Conservation (phyloP, 2,329 filamentous ascomycete species). For the Cercospora canescens region DNA sequence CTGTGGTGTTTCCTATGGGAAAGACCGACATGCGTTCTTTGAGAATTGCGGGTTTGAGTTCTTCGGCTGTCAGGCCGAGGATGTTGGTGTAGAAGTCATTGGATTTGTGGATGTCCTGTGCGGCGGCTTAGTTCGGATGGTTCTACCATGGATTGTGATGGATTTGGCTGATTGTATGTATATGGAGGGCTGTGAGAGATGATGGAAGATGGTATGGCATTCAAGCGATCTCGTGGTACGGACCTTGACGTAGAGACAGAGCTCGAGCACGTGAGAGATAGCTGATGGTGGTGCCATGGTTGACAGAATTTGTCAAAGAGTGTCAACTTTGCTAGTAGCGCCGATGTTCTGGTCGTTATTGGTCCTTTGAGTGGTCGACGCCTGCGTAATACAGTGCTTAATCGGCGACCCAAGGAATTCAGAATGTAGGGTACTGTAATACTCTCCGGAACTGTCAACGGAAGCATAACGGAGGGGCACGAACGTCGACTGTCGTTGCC, state of each 20-base stretch:
- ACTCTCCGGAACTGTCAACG: no score
- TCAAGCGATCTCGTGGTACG: no score
- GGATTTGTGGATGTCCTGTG: constrained; percentile 3
- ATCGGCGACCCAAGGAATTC: no score
- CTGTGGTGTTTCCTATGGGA: constrained; percentile 13
- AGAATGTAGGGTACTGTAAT: no score
- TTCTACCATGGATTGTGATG: not conserved
- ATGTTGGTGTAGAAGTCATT: constrained; percentile 13
- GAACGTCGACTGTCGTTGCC: no score
- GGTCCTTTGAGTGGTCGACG: not conserved
- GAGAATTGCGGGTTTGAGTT: constrained; percentile 5
- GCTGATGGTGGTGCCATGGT: constrained; percentile 4
- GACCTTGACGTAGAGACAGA: constrained; percentile 17
- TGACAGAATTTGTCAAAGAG: not conserved
- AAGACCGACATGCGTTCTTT: constrained; percentile 15
- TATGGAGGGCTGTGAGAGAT: not conserved
- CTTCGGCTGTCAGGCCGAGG: constrained; percentile 9
- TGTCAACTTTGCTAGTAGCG: not conserved
- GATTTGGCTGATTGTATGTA: not conserved
- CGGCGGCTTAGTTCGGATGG: not conserved
- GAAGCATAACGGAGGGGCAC: no score
- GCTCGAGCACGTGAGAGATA: constrained; percentile 18
- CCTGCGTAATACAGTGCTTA: not conserved
- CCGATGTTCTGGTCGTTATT: not conserved
- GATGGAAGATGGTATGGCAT: not conserved